Evolutionary conservation across 75 land plant genomes (phyloP).

Genomic region (Adiantum capillusveneris): DNA sequence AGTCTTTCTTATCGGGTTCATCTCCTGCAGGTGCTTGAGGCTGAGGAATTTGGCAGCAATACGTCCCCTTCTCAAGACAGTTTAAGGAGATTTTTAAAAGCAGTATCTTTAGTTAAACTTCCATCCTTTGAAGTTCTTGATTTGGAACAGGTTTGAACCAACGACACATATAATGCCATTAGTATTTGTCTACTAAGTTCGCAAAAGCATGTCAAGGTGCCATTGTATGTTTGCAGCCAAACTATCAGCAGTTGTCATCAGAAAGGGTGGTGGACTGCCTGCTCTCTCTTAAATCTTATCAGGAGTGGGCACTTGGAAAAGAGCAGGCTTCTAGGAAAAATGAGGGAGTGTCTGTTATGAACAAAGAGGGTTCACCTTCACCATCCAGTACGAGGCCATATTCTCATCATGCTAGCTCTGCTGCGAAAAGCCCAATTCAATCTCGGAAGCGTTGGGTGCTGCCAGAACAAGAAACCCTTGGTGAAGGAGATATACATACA

Average conservation of each 20-base stretch:
- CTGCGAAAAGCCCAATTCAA: slow-evolving; percentile 7
- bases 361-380: slow-evolving; percentile 7
- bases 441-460: slow-evolving; percentile 17
- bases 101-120: slow-evolving; percentile 30
- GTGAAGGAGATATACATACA: background rate
- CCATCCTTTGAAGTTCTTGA: slow-evolving; percentile 46
- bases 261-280: slow-evolving; percentile 38
- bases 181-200: too few species aligned
- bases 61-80: slow-evolving; percentile 8
- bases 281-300: slow-evolving; percentile 23
- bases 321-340: slow-evolving; percentile 6
- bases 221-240: background rate
- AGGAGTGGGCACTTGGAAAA: slow-evolving; percentile 11
- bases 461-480: slow-evolving; percentile 7
- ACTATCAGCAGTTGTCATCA: background rate
- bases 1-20: background rate
- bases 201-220: too few species aligned
- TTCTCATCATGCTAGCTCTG: background rate
- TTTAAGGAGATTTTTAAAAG: slow-evolving; percentile 36
- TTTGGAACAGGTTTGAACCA: slow-evolving; percentile 36
- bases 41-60: background rate
- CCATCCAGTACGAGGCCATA: slow-evolving; percentile 3
- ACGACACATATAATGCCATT: too few species aligned
- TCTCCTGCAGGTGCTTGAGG: background rate
- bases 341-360: background rate